phyloP scores from a whole-genome alignment of 129 eudicot species.

The Escallonia rubra region DNA sequence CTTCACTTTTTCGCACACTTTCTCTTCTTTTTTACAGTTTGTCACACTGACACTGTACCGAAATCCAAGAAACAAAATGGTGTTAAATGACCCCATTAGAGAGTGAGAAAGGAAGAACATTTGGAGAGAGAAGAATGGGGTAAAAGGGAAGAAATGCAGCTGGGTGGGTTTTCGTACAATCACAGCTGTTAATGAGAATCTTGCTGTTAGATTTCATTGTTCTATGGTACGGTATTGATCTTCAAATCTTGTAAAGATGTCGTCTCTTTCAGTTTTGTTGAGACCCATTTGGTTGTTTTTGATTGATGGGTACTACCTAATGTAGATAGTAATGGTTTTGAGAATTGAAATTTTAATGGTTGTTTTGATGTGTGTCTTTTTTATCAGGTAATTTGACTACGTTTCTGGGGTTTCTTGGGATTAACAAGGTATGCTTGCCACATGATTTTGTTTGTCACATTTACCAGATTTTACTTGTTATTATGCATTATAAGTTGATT shows the following conservation, averaged over 20 bases:
- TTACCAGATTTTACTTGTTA: background rate
- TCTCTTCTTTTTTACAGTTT: constrained; percentile 18
- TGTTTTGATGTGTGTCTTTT: constrained; percentile 1
- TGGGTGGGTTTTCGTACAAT: constrained; percentile 13
- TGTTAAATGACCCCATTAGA: constrained; percentile 9
- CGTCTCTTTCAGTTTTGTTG: constrained; percentile 6
- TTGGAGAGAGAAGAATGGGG: constrained; percentile 32
- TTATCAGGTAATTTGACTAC: constrained; percentile 1
- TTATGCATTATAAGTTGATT: background rate
- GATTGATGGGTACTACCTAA: background rate
- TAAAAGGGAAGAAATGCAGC: constrained; percentile 23
- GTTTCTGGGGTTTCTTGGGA: too few relatives aligned
- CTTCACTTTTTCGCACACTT: constrained; percentile 6
- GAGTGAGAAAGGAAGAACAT: constrained; percentile 17
- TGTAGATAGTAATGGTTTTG: background rate
- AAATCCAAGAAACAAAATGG: constrained; percentile 13
- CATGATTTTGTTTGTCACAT: background rate
- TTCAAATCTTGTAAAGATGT: constrained; percentile 2
- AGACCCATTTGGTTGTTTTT: constrained; percentile 14
- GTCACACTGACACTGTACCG: constrained; percentile 38
- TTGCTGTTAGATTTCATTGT: constrained; percentile 27
- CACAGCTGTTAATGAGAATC: constrained; percentile 46
- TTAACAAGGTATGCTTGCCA: background rate
- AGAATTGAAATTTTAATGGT: background rate
- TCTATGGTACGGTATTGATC: constrained; percentile 36